Percentiles rank a stretch among this genome's conserved stretches.
phyloP scores from a whole-genome alignment of 768 basidiomycete species.

The Imleria badia region DNA sequence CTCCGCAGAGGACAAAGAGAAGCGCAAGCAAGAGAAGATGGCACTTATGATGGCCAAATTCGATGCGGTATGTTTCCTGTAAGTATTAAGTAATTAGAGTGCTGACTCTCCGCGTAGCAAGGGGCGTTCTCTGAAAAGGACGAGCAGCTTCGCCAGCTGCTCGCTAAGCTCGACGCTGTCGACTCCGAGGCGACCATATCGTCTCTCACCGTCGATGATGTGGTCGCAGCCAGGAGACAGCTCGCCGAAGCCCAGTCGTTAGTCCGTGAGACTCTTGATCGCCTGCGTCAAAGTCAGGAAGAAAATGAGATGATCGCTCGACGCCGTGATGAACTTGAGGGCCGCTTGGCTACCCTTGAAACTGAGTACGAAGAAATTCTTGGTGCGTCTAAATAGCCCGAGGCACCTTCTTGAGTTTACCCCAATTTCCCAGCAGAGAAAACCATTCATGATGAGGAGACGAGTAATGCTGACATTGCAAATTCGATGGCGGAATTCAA shows the following conservation, averaged over 20 bases:
- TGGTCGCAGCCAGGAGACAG: conserved; percentile 81
- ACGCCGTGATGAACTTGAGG: conserved; percentile 85
- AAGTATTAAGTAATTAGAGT: not conserved
- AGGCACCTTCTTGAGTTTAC: conserved; percentile 1
- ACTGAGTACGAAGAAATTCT: conserved; percentile 96
- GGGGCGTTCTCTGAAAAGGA: conserved; percentile 96
- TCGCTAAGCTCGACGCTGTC: conserved; percentile 81
- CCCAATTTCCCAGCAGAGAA: conserved; percentile 59
- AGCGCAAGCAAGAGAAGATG: conserved; percentile 99
- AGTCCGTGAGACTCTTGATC: conserved; percentile 86
- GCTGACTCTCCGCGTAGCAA: conserved; percentile 49
- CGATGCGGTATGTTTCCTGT: conserved; percentile 66
- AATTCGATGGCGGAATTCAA: conserved; percentile 91
- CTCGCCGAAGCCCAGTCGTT: conserved; percentile 85
- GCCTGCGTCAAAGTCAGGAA: conserved; percentile 86
- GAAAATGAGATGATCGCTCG: conserved; percentile 85
- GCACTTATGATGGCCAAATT: conserved; percentile 99
- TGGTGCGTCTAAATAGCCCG: conserved; percentile 50
- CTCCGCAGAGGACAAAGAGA: conserved; percentile 95
- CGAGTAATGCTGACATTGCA: conserved; percentile 75
- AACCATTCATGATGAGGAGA: conserved; percentile 86
- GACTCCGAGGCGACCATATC: conserved; percentile 58
- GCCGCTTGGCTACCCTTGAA: conserved; percentile 76
- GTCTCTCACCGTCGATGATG: conserved; percentile 69
- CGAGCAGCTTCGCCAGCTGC: conserved; percentile 82